These are phyloP conservation scores for Colletotrichum scovillei DNA, from an alignment of 2,329 filamentous ascomycete genomes.

Conservation along the genomic window DNA sequence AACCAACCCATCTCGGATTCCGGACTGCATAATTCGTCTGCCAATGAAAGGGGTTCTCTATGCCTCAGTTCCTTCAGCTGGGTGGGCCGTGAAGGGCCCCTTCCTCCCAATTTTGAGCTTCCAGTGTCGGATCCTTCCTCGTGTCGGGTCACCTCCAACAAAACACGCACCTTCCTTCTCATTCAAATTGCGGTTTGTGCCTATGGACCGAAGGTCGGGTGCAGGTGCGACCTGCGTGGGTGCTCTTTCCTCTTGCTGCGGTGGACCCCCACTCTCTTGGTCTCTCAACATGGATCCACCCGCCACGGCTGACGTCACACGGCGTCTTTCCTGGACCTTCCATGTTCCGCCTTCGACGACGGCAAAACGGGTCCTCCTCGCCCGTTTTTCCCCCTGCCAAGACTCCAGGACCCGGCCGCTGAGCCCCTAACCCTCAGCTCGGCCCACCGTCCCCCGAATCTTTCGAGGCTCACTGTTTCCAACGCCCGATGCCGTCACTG, in stretches of 20 bases:
- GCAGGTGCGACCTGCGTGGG: background rate
- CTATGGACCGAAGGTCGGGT: background rate
- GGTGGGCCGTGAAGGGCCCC: too few species aligned
- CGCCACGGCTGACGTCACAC: slow-evolving; percentile 25
- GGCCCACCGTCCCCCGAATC: slow-evolving; percentile 28
- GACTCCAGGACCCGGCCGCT: slow-evolving; percentile 17
- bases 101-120: background rate
- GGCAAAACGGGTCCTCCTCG: slow-evolving; percentile 17
- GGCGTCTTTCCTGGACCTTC: background rate
- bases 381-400: slow-evolving; percentile 34
- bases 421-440: slow-evolving; percentile 28
- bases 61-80: background rate
- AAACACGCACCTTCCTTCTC: background rate
- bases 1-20: background rate
- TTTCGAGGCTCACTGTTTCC: slow-evolving; percentile 21
- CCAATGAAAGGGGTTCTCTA: background rate
- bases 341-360: slow-evolving; percentile 18
- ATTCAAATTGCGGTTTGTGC: background rate
- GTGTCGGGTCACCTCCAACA: background rate
- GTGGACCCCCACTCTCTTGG: slow-evolving; percentile 22
- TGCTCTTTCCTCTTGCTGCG: background rate
- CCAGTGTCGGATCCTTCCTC: background rate
- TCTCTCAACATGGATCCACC: background rate
- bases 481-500: slow-evolving; percentile 26
- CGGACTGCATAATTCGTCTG: background rate